Evolutionary conservation across 2,329 filamentous ascomycete genomes (phyloP), one percentile per base, ranked within the genome.

Genomic region (Dendrostoma leiphaemia): DNA sequence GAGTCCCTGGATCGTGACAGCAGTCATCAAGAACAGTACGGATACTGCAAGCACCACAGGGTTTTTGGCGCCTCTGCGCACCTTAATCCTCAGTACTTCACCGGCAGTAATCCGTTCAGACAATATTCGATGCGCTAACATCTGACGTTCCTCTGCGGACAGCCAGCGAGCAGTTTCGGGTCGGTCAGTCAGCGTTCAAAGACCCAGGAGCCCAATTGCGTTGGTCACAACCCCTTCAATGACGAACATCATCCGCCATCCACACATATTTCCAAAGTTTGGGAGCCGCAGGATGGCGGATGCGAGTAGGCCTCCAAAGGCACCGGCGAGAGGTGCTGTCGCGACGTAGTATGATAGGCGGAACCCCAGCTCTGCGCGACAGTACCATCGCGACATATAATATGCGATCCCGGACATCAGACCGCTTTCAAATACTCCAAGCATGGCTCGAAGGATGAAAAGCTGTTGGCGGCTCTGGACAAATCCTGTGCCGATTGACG

Each of bases 1-100:
- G 2, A 90, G 74, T 4, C 86, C 86, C 64, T 89, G 85, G 1
- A 90, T 86, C 0, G 86, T 90, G 65, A 90, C 82, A 68, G 85
- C 87, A 73, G 84, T 74, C 54, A 88, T 75, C 1, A 87, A 68
- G 69, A 87, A 86, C 59, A 86, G 79, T 59, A 82, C 67, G 0
- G 81, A 67, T 0, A 79, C 86, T 0, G 68, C 55, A 3, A 73
- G 53, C 3, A 67, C 68, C 8, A 87, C 77, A 0, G 87, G 87
- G 60, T 78, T 84, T 65, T 83, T 78, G 59, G 89, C 83, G 7
- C 86, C 88, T 4, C 76, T 74, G n/a, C n/a, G n/a, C n/a, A n/a
- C n/a, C 37, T 82, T 62, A 0, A 82, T 73, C 70, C 89, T 90
- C 29, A 61, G n/a, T n/a, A n/a, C n/a, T n/a, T n/a, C n/a, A n/a